Evolutionary conservation across 1,284 basidiomycete species (phyloP), one percentile per base, ranked within the genome.

Genomic region (Vanrija sp.): DNA sequence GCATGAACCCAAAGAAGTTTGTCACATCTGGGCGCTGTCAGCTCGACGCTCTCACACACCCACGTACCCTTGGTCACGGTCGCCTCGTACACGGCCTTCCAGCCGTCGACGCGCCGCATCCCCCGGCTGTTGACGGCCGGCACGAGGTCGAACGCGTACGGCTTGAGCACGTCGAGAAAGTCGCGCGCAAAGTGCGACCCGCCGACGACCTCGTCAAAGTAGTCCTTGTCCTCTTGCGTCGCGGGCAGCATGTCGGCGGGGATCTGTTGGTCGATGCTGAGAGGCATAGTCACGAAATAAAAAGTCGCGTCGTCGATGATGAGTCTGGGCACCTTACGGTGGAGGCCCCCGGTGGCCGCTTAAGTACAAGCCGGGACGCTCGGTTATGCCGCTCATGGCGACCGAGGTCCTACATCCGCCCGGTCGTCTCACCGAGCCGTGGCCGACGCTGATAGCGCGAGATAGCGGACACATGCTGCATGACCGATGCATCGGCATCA

Each of bases 1-100:
- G 71, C 53, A 73, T 49, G 10, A 45, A 57, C 2, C 61, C 62
- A 16, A 63, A 45, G 6, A 48, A 46, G 47, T 73, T 73, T 3
- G 54, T 51, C 69, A 68, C 69, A 7, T 61, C 70, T 72, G 43
- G 4, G 4, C 45, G 41, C 18, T 19, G 50, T 51, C 24, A 41
- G 44, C 24, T 1, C 8, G 6, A 1, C 10, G 16, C 19, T n/a
- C 16, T 19, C 31, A 18, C 41, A 41, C 18, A 15, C 18, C 3
- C 7, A 48, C 56, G 15, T 37, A 53, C 56, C 49, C 12, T 54
- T 39, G 19, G 38, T 42, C 8, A 59, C 57, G 9, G 45, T 49
- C 4, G 36, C 57, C 16, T 19, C 14, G 14, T 38, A 55, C 16
- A 56, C 57, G 9, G 41, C 36, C 31, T 47, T 39, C 54, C 53